Base-by-base conservation (phyloP, 2,329 filamentous ascomycete species). In the Xylariaceae sp. region DNA sequence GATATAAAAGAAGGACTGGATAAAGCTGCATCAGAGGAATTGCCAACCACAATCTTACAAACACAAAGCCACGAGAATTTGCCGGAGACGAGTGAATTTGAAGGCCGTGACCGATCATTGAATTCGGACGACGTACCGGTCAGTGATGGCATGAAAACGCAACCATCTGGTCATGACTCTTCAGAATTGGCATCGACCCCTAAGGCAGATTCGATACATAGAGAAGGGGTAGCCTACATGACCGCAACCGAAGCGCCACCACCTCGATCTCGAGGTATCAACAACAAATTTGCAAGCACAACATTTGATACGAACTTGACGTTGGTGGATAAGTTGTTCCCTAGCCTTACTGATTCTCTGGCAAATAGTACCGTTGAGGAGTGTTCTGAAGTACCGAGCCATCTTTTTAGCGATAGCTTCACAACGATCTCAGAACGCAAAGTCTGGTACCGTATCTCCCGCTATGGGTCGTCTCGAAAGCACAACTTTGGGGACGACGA, bases 371-470 rank as follows among this genome's bases (percentile, higher is more conserved):
- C 55, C 56, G 47, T 15, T 2, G 53, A 62, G 7, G 56, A 70
- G 18, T 63, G 66, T 1, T 30, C 4, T 23, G 68, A 75, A 0
- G 66, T 83, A 0, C 72, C 81, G 0, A 81, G 83, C 35, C 71
- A 74, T 35, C 69, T 81, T 50, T 75, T 82, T 15, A 71, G 70
- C 35, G 82, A 86, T 67, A 81, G 75, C 34, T 86, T 86, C 61
- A 74, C 75, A 3, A 75, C 77, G 2, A 78, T 80, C 2, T 80
- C 80, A 2, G 80, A 88, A 70, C 82, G 86, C 53, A 86, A 83
- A 66, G 77, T 78, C 6, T 88, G 86, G 86, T 87, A 88, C 64
- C 82, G 84, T 17, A 72, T 88, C 15, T 86, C 85, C 6, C 79
- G 85, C 4, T 78, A 78, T 57, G 85, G 84, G 2, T 84, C 84